These are phyloP conservation scores for Leucocoprinus sp. DNA, from an alignment of 768 basidiomycete genomes.

Conservation along the genomic window DNA sequence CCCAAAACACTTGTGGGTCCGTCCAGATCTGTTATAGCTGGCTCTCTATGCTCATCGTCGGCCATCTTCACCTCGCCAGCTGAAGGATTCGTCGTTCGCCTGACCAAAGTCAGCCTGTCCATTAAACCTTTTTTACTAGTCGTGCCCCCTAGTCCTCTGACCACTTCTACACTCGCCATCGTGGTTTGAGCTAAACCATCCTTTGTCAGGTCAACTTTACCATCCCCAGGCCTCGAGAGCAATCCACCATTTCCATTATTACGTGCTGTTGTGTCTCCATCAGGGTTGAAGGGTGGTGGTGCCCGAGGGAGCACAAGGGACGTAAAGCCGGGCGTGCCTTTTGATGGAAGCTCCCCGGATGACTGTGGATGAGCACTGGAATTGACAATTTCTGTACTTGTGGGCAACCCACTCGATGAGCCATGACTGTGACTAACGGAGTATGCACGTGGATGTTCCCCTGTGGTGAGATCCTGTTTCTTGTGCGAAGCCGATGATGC, in stretches of 20 bases:
- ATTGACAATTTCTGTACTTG: constrained; percentile 1
- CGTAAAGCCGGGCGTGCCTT: constrained; percentile 13
- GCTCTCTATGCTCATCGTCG: constrained; percentile 10
- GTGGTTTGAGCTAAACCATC: constrained; percentile 78
- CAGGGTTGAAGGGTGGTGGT: constrained; percentile 10
- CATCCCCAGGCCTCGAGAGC: constrained; percentile 21
- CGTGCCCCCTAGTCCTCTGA: constrained; percentile 40
- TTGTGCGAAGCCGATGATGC: not conserved
- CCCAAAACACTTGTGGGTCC: constrained; percentile 32
- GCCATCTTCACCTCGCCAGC: not conserved
- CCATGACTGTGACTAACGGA: constrained; percentile 1
- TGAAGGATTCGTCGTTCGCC: constrained; percentile 13
- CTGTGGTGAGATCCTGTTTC: not conserved
- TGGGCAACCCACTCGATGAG: not conserved
- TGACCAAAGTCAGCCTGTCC: constrained; percentile 13
- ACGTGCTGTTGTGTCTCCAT: not conserved
- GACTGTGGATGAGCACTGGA: constrained; percentile 9
- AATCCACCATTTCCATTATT: constrained; percentile 14
- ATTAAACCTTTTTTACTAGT: constrained; percentile 12
- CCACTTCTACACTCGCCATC: constrained; percentile 82
- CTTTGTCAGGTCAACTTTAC: constrained; percentile 63
- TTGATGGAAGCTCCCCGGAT: constrained; percentile 14
- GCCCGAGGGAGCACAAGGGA: constrained; percentile 12
- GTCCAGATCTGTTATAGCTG: constrained; percentile 16
- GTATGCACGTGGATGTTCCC: not conserved